Base-by-base conservation (phyloP, 768 basidiomycete species). In the Austroboletus festivus region DNA sequence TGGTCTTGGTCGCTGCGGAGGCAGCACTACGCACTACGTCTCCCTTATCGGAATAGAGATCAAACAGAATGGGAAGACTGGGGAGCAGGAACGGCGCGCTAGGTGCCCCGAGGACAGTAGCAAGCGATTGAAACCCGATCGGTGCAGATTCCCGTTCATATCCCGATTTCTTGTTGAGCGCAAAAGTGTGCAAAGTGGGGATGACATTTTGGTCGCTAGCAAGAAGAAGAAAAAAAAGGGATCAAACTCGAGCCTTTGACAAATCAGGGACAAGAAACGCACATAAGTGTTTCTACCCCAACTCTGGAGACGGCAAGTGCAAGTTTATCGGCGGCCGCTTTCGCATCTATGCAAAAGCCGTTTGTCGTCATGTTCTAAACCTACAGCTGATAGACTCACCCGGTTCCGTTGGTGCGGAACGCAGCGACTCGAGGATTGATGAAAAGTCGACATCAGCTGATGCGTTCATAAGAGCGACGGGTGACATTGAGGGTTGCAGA, bases 41-140 rank as follows among this genome's bases (percentile, higher is more conserved):
- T 53, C 92, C 93, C 68, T 95, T 94, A 66, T 98, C 95, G 77
- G 89, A 86, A 69, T 88, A 85, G 33, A 93, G 76, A 45, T 93
- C 89, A 67, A 86, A 86, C 44, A 97, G 68, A 34, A 83, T 59
- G 16, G 89, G 79, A 45, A 97, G 81, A 37, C 85, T 85, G 2
- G 87, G 76, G 13, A 96, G 74, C 30, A 96, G 74, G 44, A 89
- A 68, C 16, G 92, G 90, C 33, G 81, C 89, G 46, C 74, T 70
- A 5, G 88, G 69, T 19, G 82, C 69, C 24, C 93, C 93, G 21
- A 92, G 75, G 46, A 82, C 73, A 38, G 70, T 73, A 42, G 86
- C 79, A 20, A 94, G 67, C 8, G 89, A 87, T 50, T 86, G 84
- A 63, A 87, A 86, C 8, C 79, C 90, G 51, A 93, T 81, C 40